Evolutionary conservation across 306 rosid genomes (phyloP), one percentile per base, ranked within the genome.

Genomic region (Astragalus glycyphyllos): DNA sequence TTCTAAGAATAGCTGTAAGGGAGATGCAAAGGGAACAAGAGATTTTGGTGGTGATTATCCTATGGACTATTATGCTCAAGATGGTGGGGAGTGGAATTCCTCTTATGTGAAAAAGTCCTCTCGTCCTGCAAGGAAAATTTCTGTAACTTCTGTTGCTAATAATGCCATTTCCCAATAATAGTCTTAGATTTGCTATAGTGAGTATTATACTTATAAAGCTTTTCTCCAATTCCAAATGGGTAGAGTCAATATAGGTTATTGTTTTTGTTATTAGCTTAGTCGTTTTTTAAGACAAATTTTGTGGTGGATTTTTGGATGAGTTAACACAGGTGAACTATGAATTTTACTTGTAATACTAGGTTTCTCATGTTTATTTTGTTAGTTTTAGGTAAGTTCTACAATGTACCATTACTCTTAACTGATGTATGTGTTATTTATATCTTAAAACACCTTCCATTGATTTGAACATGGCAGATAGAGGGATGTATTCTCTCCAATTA

Each of bases 11-110:
- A 32, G 81, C 53, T 77, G 79, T 14, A 17, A 35, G 37, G 26
- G 40, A 44, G 62, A 72, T 76, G 70, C 48, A 17, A 73, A 76
- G 37, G 79, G 26, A 38, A 53, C 17, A 1, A 4, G 2, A 0
- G 77, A 83, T 79, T 76, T 72, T 79, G 89, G 84, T 58, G 96
- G 90, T 31, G 96, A 88, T 15, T 93, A 93, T 80, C 94, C 97
- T 1, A 93, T 90, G 95, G 98, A 94, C 50, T 94, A 94, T 76
- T 94, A 94, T 84, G 88, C 98, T 67, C 83, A 86, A 58, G 97
- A 89, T 75, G 97, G 97, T 31, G 96, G 98, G 14, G 89, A 94
- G 11, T 94, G 98, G 98, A 94, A 86, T 77, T 94, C 98, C 14
- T 83, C 97, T 48, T 88, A 94, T 71, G 74, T 77, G 35, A 88